Evolutionary conservation across 345 rosid genomes (phyloP).

Genomic region (Populus davidiana): DNA sequence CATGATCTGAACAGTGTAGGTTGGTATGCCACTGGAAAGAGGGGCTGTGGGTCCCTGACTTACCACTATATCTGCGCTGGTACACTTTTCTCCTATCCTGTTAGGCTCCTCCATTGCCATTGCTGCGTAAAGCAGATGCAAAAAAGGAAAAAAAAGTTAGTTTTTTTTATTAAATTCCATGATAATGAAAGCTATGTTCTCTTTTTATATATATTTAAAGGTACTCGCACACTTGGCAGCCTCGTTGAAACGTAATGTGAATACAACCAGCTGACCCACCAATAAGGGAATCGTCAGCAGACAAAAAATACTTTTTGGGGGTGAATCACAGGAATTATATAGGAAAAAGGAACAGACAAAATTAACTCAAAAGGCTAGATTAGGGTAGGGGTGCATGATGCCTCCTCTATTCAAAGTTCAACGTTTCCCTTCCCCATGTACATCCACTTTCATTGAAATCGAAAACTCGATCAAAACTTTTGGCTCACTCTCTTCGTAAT

Average conservation of each 20-base stretch:
- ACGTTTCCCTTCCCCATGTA: constrained; percentile 7
- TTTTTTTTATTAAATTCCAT: background rate
- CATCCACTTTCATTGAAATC: background rate
- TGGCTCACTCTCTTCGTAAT: background rate
- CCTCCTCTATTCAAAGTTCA: constrained; percentile 6
- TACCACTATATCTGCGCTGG: constrained; percentile 53
- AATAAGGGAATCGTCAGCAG: constrained; percentile 20
- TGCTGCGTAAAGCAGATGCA: constrained; percentile 3
- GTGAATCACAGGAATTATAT: constrained; percentile 36
- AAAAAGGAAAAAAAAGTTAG: background rate
- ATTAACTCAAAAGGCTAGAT: constrained; percentile 15
- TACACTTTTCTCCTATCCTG: constrained; percentile 63
- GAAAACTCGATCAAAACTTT: constrained; percentile 8
- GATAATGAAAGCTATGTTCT: constrained; percentile 8
- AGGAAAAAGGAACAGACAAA: constrained; percentile 23
- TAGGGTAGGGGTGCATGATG: background rate
- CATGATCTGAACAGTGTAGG: constrained; percentile 70
- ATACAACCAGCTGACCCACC: constrained; percentile 13
- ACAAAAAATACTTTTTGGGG: constrained; percentile 53
- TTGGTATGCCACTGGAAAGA: constrained; percentile 73
- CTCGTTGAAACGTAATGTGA: constrained; percentile 3
- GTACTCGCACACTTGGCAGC: constrained; percentile 3
- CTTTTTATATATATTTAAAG: background rate
- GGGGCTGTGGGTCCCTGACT: constrained; percentile 66
- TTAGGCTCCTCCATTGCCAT: constrained; percentile 42